Evolutionary conservation across 306 rosid genomes (phyloP).

Genomic region (Myrica gale): DNA sequence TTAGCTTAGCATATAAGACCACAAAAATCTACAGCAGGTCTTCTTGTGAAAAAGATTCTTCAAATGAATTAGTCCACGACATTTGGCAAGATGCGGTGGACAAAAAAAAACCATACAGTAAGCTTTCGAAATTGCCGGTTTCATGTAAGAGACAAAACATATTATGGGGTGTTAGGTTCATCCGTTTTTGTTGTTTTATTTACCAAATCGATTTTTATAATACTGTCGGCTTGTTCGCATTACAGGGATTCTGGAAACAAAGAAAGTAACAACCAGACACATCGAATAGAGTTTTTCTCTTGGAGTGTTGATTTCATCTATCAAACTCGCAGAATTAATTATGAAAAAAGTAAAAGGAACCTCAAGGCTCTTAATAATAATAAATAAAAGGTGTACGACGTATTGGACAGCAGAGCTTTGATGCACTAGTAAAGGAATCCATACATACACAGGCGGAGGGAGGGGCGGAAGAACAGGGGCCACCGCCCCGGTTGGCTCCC

Average conservation of each 20-base stretch:
- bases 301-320: background rate
- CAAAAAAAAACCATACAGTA: constrained; percentile 16
- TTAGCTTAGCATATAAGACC: constrained; percentile 5
- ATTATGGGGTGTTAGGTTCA: constrained; percentile 31
- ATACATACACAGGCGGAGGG: no score
- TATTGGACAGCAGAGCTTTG: no score
- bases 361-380: no score
- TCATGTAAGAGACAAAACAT: constrained; percentile 26
- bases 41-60: background rate
- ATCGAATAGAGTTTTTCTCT: constrained; percentile 14
- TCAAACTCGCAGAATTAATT: no score
- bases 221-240: constrained; percentile 10
- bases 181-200: constrained; percentile 35
- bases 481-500: no score
- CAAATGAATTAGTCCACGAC: constrained; percentile 23
- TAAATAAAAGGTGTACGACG: no score
- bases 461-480: no score
- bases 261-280: constrained; percentile 36
- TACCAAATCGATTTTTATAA: constrained; percentile 31
- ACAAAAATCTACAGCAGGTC: background rate
- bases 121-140: constrained; percentile 19
- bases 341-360: no score
- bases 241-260: background rate
- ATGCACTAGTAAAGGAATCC: no score
- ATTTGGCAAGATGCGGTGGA: constrained; percentile 32